Evolutionary conservation across 208 protist genomes (phyloP).

Genomic region (Leishmania arabica): DNA sequence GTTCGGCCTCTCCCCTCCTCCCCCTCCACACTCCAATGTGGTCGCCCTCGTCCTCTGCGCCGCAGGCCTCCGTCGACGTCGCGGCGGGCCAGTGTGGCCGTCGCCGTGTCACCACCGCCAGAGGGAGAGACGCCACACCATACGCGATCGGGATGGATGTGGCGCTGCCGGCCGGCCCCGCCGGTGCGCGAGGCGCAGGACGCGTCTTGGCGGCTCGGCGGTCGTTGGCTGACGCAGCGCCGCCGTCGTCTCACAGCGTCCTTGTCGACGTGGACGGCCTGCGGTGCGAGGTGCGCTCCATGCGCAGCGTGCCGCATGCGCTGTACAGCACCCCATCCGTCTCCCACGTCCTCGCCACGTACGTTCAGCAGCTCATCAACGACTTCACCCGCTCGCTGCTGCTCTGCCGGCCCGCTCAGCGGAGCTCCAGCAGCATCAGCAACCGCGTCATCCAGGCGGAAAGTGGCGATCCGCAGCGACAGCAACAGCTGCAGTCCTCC

Average conservation of each 20-base stretch:
- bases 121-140: not conserved
- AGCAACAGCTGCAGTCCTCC: not conserved
- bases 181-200: not conserved
- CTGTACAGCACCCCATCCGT: conserved; percentile 37
- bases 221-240: not conserved
- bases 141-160: not conserved
- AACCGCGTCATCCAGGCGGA: not conserved
- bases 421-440: not conserved
- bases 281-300: conserved; percentile 54
- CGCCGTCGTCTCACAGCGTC: not conserved
- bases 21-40: not conserved
- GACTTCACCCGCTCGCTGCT: conserved; percentile 54
- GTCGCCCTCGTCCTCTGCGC: not conserved
- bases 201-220: not conserved
- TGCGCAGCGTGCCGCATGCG: conserved; percentile 49
- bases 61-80: not conserved
- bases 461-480: not conserved
- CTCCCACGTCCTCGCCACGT: conserved; percentile 29
- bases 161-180: not conserved
- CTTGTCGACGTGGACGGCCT: conserved; percentile 38
- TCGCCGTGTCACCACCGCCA: not conserved
- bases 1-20: not conserved
- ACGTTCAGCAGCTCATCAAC: conserved; percentile 55
- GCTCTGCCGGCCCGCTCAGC: conserved; percentile 15
- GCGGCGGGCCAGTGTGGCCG: not conserved